A percentile compares a stretch with the other conserved stretches of the same genome.
These are phyloP conservation scores for Leishmania arabica DNA, from an alignment of 208 protist species.

Conservation along the genomic window DNA sequence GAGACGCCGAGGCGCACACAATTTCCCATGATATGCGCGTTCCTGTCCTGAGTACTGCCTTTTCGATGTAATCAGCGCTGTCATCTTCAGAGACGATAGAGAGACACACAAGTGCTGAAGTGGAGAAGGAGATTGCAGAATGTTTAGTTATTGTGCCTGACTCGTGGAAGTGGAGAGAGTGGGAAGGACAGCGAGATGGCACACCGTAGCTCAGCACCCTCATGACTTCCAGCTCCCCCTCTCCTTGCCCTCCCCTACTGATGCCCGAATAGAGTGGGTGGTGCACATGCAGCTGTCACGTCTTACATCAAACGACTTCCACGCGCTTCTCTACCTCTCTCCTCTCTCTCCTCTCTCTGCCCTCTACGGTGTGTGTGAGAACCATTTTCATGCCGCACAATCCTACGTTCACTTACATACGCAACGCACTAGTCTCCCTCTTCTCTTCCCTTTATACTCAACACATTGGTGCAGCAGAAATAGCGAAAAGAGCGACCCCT, in stretches of 20 bases:
- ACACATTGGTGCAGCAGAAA: neutral
- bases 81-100: neutral
- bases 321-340: neutral
- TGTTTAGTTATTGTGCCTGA: neutral
- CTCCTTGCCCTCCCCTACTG: neutral
- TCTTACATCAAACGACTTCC: neutral
- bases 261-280: neutral
- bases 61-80: conserved; percentile 27
- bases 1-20: conserved; percentile 6
- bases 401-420: neutral
- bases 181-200: neutral
- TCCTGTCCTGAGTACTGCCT: conserved; percentile 15
- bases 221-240: neutral
- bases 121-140: neutral
- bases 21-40: conserved; percentile 21
- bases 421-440: neutral
- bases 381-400: neutral
- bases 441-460: neutral
- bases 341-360: conserved; percentile 6
- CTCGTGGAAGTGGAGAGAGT: neutral
- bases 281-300: neutral
- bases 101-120: neutral
- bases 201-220: neutral
- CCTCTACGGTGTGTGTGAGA: neutral
- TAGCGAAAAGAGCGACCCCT: neutral